Base-by-base conservation (phyloP, 2,329 filamentous ascomycete genomes). In the Alternaria sp. region DNA sequence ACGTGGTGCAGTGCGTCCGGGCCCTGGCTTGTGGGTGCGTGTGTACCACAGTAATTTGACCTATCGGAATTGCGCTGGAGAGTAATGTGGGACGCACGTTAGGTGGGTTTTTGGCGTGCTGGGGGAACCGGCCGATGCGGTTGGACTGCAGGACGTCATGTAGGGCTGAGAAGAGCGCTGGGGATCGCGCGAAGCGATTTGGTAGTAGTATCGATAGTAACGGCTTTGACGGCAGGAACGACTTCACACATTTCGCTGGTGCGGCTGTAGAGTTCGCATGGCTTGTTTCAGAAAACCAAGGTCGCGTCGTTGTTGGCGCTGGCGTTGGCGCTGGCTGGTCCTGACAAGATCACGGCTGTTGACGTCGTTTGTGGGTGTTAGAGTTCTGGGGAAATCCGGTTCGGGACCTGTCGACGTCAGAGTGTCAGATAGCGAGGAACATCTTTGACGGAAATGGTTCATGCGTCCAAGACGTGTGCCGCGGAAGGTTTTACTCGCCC, bases 191-290 rank as follows among this genome's bases (percentile, higher is more conserved):
- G 6, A 8, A 26, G 57, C 44, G 28, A 21, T 40, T 32, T 28
- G 36, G 36, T 40, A n/a, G 36, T 40, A n/a, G 36, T 59, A 59
- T 55, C 55, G 50, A 62, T 59, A 54, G 17, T 26, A 62, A 62
- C 60, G 49, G 30, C 40, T 50, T 40, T 23, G 19, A 40, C 28
- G 19, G n/a, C 36, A 40, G 19, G 28, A 52, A 52, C 49, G 30
- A 23, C 49, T n/a, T 40, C 13, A 12, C 15, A 17, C 36, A 40
- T 40, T 10, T 17, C 15, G 36, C 36, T 17, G 49, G n/a, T 11
- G 19, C n/a, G 21, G 10, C 28, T 36, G 28, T 52, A 52, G 30
- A 40, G 49, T 36, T 52, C 23, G 9, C 19, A n/a, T 17, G 30
- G 49, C 19, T 36, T 36, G 30, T 52, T 23, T 40, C 36, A 9